These are phyloP conservation scores for Hordeum vulgare DNA, from an alignment of 176 grass and related monocot genomes.

Conservation along the genomic window MorexV3_pseudomolecules_assembly NC_058520.1:589172438-589172937, in stretches of 20 bases:
- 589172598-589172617: not conserved
- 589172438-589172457: not conserved
- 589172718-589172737: not conserved
- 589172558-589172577: not conserved
- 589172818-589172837: conserved; percentile 97
- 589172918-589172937: conserved; percentile 89
- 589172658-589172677: not conserved
- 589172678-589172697: not conserved
- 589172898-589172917: conserved; percentile 75
- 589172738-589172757: too few relatives aligned
- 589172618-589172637: not conserved
- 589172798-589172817: conserved; percentile 99
- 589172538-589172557: not conserved
- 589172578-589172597: not conserved
- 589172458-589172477: not conserved
- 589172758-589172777: not conserved
- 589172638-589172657: not conserved
- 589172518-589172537: not conserved
- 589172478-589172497: not conserved
- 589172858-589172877: conserved; percentile 89
- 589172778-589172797: not conserved
- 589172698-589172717: not conserved
- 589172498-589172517: not conserved
- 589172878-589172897: conserved; percentile 83
- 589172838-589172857: conserved; percentile 82